Evolutionary conservation across 1,284 basidiomycete genomes (phyloP).

Genomic region (Gomphus bonarii): DNA sequence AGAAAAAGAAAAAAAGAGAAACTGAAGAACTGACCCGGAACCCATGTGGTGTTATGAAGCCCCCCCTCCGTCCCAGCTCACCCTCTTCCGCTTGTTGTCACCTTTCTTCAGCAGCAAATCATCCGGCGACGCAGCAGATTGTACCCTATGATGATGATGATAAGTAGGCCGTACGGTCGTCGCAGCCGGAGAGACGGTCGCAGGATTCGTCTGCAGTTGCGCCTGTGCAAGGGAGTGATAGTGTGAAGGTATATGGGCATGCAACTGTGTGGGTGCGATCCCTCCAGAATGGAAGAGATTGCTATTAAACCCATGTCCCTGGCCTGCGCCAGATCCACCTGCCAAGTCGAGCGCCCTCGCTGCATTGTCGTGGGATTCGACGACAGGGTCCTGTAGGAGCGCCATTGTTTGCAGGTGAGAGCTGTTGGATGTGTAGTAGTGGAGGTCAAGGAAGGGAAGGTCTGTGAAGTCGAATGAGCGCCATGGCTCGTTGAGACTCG

Average conservation of each 20-base stretch:
- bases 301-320: neutral
- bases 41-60: slow-evolving; percentile 1
- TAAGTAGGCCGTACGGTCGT: neutral
- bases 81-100: slow-evolving; percentile 61
- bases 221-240: slow-evolving; percentile 5
- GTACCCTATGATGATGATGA: slow-evolving; percentile 48
- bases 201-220: neutral
- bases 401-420: slow-evolving; percentile 17
- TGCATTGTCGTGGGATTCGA: slow-evolving; percentile 14
- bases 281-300: neutral
- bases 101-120: slow-evolving; percentile 46
- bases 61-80: slow-evolving; percentile 58
- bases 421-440: slow-evolving; percentile 42
- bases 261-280: slow-evolving; percentile 18
- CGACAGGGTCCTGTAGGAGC: slow-evolving; percentile 11
- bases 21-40: neutral
- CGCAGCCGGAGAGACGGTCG: neutral
- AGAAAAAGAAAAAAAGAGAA: neutral
- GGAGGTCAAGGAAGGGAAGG: slow-evolving; percentile 62
- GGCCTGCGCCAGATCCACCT: slow-evolving; percentile 7
- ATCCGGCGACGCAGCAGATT: slow-evolving; percentile 58
- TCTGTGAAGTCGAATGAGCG: slow-evolving; percentile 31
- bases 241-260: slow-evolving; percentile 2
- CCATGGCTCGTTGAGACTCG: slow-evolving; percentile 12
- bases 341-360: slow-evolving; percentile 56